These are phyloP conservation scores for Spathaspora hagerdaliae DNA, from an alignment of 805 yeast species.

Conservation along the genomic window DNA sequence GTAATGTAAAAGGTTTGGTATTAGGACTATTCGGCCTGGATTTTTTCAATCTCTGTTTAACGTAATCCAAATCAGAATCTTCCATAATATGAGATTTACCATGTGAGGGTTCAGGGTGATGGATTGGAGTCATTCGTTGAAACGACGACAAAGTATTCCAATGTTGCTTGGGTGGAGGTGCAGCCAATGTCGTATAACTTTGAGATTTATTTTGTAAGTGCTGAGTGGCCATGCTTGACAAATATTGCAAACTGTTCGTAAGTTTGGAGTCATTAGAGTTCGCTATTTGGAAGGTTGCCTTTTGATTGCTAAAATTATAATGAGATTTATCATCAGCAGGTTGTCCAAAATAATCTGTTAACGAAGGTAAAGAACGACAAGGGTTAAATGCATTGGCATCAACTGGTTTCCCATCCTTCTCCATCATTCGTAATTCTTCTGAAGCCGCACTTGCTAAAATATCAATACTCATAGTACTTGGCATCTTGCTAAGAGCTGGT, in stretches of 20 bases:
- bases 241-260: conserved; percentile 17
- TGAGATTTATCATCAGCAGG: conserved; percentile 7
- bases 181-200: conserved; percentile 13
- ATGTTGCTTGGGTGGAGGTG: conserved; percentile 8
- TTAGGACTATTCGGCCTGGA: conserved; percentile 51
- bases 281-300: conserved; percentile 8
- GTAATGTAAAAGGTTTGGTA: conserved; percentile 32
- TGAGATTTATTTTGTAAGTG: conserved; percentile 6
- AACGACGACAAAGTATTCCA: conserved; percentile 40
- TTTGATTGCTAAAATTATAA: conserved; percentile 1
- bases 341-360: conserved; percentile 43
- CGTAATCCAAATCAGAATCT: conserved; percentile 46
- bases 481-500: background rate
- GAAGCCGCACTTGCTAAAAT: conserved; percentile 53
- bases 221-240: conserved; percentile 20
- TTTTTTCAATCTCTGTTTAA: conserved; percentile 40
- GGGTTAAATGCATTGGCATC: background rate
- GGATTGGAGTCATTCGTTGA: conserved; percentile 61
- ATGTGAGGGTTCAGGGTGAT: conserved; percentile 14
- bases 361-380: conserved; percentile 51
- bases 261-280: conserved; percentile 4
- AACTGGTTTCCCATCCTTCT: conserved; percentile 10
- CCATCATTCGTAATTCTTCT: conserved; percentile 46
- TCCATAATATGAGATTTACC: conserved; percentile 20
- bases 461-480: conserved; percentile 29